Evolutionary conservation across 345 rosid species (phyloP).

Genomic region (Camelina hispida): DNA sequence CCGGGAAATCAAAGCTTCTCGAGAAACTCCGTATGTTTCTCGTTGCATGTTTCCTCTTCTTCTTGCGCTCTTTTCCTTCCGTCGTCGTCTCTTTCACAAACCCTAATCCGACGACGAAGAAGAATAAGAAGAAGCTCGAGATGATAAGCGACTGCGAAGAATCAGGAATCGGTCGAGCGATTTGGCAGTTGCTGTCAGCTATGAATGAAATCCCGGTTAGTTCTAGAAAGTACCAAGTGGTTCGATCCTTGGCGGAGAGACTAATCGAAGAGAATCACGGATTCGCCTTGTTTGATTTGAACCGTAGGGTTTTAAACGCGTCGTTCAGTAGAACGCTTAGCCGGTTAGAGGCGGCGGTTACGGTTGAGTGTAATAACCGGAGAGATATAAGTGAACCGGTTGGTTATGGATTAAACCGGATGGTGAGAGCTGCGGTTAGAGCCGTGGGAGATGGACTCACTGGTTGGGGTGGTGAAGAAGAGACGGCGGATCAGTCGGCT

Average conservation of each 20-base stretch:
- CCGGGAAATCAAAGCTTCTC: constrained; percentile 54
- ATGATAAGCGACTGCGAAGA: constrained; percentile 42
- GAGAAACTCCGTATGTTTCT: constrained; percentile 57
- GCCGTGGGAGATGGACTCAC: constrained; percentile 50
- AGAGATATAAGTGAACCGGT: constrained; percentile 42
- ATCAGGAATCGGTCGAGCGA: constrained; percentile 72
- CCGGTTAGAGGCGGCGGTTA: constrained; percentile 55
- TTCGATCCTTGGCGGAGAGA: constrained; percentile 75
- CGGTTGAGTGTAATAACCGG: constrained; percentile 51
- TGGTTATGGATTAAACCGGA: constrained; percentile 49
- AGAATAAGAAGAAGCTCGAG: constrained; percentile 23
- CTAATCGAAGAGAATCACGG: constrained; percentile 70
- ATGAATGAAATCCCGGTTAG: constrained; percentile 73
- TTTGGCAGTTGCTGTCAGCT: constrained; percentile 64
- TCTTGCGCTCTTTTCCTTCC: constrained; percentile 61
- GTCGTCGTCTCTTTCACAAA: constrained; percentile 42
- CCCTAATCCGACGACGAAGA: constrained; percentile 10
- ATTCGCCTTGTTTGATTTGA: constrained; percentile 57
- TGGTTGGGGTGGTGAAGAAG: constrained; percentile 47
- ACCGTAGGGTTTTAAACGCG: constrained; percentile 58
- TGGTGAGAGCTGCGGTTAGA: constrained; percentile 50
- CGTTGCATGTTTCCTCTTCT: constrained; percentile 60
- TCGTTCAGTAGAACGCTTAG: constrained; percentile 68
- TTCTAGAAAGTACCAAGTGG: constrained; percentile 80
- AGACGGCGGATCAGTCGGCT: constrained; percentile 46